Evolutionary conservation across 2,329 filamentous ascomycete species (phyloP).

Genomic region (Dryadomyces quercus-mongolicae): DNA sequence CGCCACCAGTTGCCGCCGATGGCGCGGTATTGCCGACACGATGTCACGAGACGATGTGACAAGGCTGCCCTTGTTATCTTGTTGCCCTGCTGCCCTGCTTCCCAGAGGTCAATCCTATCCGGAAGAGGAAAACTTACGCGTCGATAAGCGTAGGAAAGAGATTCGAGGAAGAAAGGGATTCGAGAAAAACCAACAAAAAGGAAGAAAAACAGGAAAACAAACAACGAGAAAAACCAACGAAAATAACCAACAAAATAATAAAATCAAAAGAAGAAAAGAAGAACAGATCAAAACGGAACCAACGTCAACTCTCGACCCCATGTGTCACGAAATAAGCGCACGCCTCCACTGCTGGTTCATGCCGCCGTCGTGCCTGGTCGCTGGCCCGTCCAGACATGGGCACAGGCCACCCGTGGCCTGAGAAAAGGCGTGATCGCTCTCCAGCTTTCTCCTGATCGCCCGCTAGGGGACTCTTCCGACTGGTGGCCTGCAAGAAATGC

Average conservation of each 20-base stretch:
- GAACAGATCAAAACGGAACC: too few relatives aligned
- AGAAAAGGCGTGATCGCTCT: not conserved
- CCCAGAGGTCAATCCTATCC: not conserved
- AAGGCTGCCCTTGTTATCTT: not conserved
- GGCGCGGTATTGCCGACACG: too few relatives aligned
- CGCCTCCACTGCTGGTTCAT: too few relatives aligned
- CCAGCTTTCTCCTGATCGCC: not conserved
- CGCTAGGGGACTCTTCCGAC: too few relatives aligned
- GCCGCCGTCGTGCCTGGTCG: too few relatives aligned
- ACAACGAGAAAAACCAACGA: not conserved
- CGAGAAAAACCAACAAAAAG: not conserved
- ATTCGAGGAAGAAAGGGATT: not conserved
- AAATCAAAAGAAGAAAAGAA: too few relatives aligned
- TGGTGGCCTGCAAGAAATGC: too few relatives aligned
- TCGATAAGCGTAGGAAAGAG: not conserved
- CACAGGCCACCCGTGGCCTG: not conserved
- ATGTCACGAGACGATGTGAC: not conserved
- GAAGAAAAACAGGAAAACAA: too few relatives aligned
- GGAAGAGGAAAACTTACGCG: not conserved
- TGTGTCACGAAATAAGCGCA: not conserved
- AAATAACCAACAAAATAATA: too few relatives aligned
- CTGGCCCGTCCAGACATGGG: too few relatives aligned
- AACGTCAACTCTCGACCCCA: too few relatives aligned
- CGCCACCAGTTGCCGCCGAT: not conserved
- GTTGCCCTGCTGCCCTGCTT: too few relatives aligned